Evolutionary conservation across 1,284 basidiomycete genomes (phyloP).

Genomic region (Leccinum subrobustum): DNA sequence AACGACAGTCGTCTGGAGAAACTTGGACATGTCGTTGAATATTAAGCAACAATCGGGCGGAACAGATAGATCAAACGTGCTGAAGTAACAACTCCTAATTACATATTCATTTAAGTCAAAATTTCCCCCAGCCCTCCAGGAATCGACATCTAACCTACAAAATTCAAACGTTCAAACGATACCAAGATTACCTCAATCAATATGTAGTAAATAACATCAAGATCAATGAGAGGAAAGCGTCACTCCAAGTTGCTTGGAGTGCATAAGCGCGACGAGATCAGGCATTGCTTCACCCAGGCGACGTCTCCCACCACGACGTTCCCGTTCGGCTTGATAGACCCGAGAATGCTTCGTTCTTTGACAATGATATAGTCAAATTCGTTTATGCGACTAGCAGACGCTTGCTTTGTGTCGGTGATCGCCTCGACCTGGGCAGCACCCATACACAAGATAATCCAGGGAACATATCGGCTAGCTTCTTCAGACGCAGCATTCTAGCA

Average conservation of each 20-base stretch:
- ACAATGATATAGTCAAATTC: slow-evolving; percentile 67
- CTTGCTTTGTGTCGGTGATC: slow-evolving; percentile 38
- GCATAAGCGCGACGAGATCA: slow-evolving; percentile 46
- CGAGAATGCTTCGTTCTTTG: slow-evolving; percentile 43
- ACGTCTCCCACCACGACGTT: slow-evolving; percentile 47
- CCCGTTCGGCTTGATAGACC: slow-evolving; percentile 27
- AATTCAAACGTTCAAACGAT: not conserved
- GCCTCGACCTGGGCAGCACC: slow-evolving; percentile 69
- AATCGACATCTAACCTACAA: not conserved
- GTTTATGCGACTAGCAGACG: slow-evolving; percentile 31
- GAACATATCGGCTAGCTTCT: slow-evolving; percentile 38
- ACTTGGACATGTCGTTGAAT: slow-evolving; percentile 19
- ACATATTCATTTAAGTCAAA: not conserved
- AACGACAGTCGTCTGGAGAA: slow-evolving; percentile 40
- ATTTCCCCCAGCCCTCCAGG: not conserved
- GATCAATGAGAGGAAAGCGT: not conserved
- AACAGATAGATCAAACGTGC: not conserved
- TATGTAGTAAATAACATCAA: slow-evolving; percentile 9
- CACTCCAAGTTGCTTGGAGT: slow-evolving; percentile 14
- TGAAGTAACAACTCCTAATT: not conserved
- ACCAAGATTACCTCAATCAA: slow-evolving; percentile 1
- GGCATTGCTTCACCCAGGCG: slow-evolving; percentile 80
- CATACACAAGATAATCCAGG: slow-evolving; percentile 69
- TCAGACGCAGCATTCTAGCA: slow-evolving; percentile 20
- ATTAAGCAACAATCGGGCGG: not conserved